A percentile compares a stretch with the other conserved stretches of the same genome.
These are phyloP conservation scores for Colletotrichum gigasporum DNA, from an alignment of 2,329 filamentous ascomycete species.

Conservation along the genomic window DNA sequence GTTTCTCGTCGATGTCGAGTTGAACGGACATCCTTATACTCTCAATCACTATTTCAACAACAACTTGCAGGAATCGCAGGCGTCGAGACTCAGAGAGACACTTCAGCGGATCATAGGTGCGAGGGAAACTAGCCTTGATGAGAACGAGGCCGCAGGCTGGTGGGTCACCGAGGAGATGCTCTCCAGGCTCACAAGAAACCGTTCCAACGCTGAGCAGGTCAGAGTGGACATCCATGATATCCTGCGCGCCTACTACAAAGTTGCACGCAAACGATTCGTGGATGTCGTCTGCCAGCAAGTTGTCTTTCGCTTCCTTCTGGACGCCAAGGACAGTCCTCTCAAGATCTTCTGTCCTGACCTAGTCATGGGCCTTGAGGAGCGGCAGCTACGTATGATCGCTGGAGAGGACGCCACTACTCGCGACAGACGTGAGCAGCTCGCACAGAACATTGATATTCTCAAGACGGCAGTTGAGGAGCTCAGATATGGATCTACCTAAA, in stretches of 20 bases:
- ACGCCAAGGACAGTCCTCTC: constrained; percentile 59
- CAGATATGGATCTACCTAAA: too few species aligned
- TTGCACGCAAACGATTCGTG: constrained; percentile 68
- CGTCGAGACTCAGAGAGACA: neutral
- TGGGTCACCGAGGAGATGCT: constrained; percentile 21
- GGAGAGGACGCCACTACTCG: constrained; percentile 60
- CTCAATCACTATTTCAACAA: constrained; percentile 63
- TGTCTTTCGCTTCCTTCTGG: constrained; percentile 62
- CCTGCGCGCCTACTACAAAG: constrained; percentile 69
- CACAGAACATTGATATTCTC: constrained; percentile 55
- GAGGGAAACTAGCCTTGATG: neutral
- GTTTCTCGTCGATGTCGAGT: constrained; percentile 64
- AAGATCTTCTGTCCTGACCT: constrained; percentile 60
- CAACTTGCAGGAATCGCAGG: constrained; percentile 40
- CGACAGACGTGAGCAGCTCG: constrained; percentile 52
- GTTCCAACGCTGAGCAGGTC: constrained; percentile 35
- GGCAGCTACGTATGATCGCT: constrained; percentile 64
- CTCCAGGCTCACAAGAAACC: constrained; percentile 31
- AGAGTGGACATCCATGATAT: constrained; percentile 67
- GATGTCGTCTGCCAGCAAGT: constrained; percentile 70
- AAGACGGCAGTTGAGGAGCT: constrained; percentile 43
- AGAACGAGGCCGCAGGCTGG: neutral
- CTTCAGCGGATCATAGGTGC: neutral
- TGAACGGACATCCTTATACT: constrained; percentile 55
- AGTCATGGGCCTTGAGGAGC: constrained; percentile 55